Conservation (phyloP, 805 yeast genomes). For the Suhomyces prunicola region DNA sequence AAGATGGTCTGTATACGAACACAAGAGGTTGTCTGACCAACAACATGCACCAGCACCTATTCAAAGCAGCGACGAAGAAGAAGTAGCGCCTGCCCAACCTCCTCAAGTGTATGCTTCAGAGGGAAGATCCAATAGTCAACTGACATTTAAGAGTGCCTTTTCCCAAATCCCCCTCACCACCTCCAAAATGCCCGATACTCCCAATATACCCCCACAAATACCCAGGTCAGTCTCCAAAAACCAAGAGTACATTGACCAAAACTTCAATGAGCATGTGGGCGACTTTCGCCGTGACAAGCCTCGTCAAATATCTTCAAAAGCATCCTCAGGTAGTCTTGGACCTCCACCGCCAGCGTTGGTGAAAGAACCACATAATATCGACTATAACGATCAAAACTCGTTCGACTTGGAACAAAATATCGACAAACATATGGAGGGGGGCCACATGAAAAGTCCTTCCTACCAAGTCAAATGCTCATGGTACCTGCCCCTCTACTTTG, state of each 20-base stretch:
- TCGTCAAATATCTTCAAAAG: constrained; percentile 4
- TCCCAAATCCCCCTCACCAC: constrained; percentile 1
- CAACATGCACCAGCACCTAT: neutral
- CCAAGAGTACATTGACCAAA: constrained; percentile 10
- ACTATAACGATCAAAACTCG: neutral
- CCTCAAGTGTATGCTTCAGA: neutral
- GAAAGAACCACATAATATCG: neutral
- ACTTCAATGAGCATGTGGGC: constrained; percentile 11
- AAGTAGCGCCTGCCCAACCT: neutral
- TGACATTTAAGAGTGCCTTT: constrained; percentile 2
- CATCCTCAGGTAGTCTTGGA: constrained; percentile 4
- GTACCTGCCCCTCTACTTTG: constrained; percentile 13
- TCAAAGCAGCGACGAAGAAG: constrained; percentile 1
- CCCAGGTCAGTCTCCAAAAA: constrained; percentile 6
- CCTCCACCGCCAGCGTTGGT: constrained; percentile 3
- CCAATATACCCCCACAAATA: neutral
- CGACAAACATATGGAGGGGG: constrained; percentile 11
- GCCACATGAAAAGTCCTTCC: neutral
- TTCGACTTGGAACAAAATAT: constrained; percentile 7
- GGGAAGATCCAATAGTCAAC: neutral
- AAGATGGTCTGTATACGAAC: constrained; percentile 25
- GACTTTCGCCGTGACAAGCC: constrained; percentile 14
- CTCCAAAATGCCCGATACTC: neutral
- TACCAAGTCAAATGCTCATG: neutral
- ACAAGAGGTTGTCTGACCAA: constrained; percentile 2